Conservation (phyloP, 164 flowering plant species). For the Magnolia officinalis region DNA sequence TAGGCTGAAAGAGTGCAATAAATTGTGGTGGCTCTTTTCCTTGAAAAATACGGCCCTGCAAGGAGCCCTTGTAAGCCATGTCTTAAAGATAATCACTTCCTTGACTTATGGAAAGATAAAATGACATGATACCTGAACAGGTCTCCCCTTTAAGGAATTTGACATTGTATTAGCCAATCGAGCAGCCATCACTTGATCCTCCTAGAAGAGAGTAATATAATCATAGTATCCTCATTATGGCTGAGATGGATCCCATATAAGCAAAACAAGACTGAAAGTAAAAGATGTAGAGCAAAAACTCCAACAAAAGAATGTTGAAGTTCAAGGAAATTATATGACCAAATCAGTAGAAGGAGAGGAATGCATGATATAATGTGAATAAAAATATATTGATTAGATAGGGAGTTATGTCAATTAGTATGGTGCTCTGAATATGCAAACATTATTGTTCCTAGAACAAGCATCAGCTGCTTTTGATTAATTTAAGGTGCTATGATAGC, state of each 20-base stretch:
- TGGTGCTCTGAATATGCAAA: too few relatives aligned
- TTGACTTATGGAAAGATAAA: constrained; percentile 4
- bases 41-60: constrained; percentile 82
- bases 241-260: neutral
- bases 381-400: neutral
- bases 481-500: too few relatives aligned
- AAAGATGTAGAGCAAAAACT: neutral
- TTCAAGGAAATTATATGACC: neutral
- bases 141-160: constrained; percentile 93
- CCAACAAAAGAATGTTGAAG: neutral
- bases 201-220: constrained; percentile 42
- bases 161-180: constrained; percentile 76
- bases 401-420: too few relatives aligned
- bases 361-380: neutral
- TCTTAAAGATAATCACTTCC: neutral
- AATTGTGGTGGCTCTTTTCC: constrained; percentile 98
- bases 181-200: constrained; percentile 76
- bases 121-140: constrained; percentile 66
- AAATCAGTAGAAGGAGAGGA: neutral
- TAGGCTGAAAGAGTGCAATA: constrained; percentile 88
- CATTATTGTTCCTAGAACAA: neutral
- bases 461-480: neutral
- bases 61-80: constrained; percentile 12
- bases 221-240: constrained; percentile 1
- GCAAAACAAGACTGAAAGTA: neutral